Percentiles rank a stretch among this genome's conserved stretches.
These are phyloP conservation scores for Annulohypoxylon moriforme DNA, from an alignment of 495 filamentous ascomycete species.

Conservation along the genomic window DNA sequence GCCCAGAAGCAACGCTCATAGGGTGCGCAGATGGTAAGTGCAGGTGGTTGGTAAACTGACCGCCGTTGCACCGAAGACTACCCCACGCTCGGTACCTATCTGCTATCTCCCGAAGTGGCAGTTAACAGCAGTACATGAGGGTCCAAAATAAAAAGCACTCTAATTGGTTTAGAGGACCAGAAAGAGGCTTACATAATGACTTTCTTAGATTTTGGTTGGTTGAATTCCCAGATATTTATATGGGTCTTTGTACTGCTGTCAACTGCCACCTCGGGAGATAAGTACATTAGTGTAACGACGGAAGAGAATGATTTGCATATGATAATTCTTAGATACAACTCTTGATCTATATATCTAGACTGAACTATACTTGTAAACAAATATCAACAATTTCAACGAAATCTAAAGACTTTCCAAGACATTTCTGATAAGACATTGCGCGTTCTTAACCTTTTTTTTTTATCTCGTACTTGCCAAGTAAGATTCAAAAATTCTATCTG, in stretches of 20 bases:
- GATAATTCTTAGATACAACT: not conserved
- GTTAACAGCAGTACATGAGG: not conserved
- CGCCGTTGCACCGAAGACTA: constrained; percentile 12
- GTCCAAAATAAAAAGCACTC: not conserved
- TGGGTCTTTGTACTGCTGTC: too few species aligned
- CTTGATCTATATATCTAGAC: not conserved
- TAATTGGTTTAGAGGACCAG: too few species aligned
- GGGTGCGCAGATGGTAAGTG: not conserved
- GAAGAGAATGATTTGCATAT: constrained; percentile 11
- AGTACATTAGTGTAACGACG: not conserved
- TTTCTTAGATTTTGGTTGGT: too few species aligned
- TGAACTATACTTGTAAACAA: too few species aligned
- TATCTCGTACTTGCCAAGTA: not conserved
- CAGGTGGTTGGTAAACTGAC: constrained; percentile 6
- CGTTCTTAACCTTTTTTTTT: too few species aligned
- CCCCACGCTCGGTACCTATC: not conserved
- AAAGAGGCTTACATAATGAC: too few species aligned
- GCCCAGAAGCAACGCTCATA: not conserved
- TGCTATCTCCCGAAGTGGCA: too few species aligned
- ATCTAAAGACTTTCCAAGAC: too few species aligned
- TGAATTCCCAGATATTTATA: too few species aligned
- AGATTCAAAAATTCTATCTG: not conserved
- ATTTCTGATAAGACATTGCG: not conserved
- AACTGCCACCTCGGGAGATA: not conserved
- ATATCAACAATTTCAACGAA: not conserved